phyloP scores from a whole-genome alignment of 2,329 filamentous ascomycete genomes.

The Didymella segeticola region DNA sequence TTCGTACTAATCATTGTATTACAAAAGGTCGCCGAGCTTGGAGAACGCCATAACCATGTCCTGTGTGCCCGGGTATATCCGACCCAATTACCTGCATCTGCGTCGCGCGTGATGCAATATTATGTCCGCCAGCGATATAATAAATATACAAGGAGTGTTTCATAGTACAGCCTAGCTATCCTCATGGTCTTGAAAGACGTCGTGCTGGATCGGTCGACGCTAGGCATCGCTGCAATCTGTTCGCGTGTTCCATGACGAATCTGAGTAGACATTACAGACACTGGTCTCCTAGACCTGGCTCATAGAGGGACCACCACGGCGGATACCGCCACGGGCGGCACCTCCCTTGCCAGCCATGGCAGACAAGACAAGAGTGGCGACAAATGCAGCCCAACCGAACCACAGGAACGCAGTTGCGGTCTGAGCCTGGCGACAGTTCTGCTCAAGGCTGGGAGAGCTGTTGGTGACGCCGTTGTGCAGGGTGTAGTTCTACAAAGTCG shows the following conservation, averaged over 20 bases:
- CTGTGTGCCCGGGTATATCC: slow-evolving; percentile 3
- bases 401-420: slow-evolving; percentile 78
- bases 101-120: slow-evolving; percentile 10
- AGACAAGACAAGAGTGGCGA: slow-evolving; percentile 62
- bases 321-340: slow-evolving; percentile 55
- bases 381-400: slow-evolving; percentile 74
- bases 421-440: slow-evolving; percentile 77
- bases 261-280: slow-evolving; percentile 32
- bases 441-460: slow-evolving; percentile 64
- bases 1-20: slow-evolving; percentile 16
- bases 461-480: slow-evolving; percentile 65
- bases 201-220: not conserved
- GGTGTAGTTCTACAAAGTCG: slow-evolving; percentile 48
- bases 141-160: slow-evolving; percentile 16
- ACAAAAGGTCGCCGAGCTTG: slow-evolving; percentile 4
- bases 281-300: slow-evolving; percentile 59
- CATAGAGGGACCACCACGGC: slow-evolving; percentile 58
- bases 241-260: slow-evolving; percentile 37
- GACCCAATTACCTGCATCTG: not conserved
- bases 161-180: not conserved
- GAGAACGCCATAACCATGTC: slow-evolving; percentile 2
- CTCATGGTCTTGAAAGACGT: not conserved
- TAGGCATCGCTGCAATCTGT: slow-evolving; percentile 24
- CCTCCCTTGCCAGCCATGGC: slow-evolving; percentile 60
- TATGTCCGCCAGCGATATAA: slow-evolving; percentile 15